A percentile compares a stretch with the other conserved stretches of the same genome.
phyloP scores from a whole-genome alignment of 1,284 basidiomycete genomes.

The Ceratorhiza oryzae-sativae region DNA sequence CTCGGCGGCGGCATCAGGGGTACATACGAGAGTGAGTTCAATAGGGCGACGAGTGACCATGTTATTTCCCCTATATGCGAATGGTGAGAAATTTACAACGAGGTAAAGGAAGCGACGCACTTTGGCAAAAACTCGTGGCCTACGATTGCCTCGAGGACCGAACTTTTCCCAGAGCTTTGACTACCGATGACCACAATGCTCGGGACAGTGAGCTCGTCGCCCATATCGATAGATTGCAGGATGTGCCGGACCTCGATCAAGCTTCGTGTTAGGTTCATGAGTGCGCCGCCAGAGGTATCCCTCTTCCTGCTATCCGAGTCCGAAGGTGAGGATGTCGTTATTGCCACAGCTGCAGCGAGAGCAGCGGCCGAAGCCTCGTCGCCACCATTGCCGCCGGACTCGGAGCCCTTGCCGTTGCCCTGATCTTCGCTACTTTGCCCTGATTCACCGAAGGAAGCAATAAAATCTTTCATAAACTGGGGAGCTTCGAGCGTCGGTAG shows the following conservation, averaged over 20 bases:
- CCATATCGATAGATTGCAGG: slow-evolving; percentile 94
- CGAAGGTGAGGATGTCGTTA: slow-evolving; percentile 74
- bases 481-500: slow-evolving; percentile 73
- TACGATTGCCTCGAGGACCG: slow-evolving; percentile 96
- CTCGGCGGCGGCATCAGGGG: slow-evolving; percentile 76
- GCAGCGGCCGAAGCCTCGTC: slow-evolving; percentile 52
- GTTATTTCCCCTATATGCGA: slow-evolving; percentile 82
- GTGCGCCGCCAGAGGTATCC: slow-evolving; percentile 59
- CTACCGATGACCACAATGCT: slow-evolving; percentile 98
- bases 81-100: neutral
- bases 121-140: slow-evolving; percentile 98
- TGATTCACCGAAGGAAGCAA: slow-evolving; percentile 47
- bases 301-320: slow-evolving; percentile 53
- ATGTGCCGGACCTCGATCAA: slow-evolving; percentile 96
- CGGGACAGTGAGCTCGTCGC: slow-evolving; percentile 90
- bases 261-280: slow-evolving; percentile 94
- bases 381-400: slow-evolving; percentile 47
- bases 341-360: slow-evolving; percentile 74
- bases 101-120: slow-evolving; percentile 57
- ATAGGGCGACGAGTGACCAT: slow-evolving; percentile 99
- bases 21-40: slow-evolving; percentile 96
- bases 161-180: slow-evolving; percentile 98
- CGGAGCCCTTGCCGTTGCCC: slow-evolving; percentile 39
- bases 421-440: slow-evolving; percentile 15
- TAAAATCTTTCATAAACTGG: slow-evolving; percentile 74